Evolutionary conservation across 257 asterid species (phyloP).

Genomic region (Nicotiana tabacum): DNA sequence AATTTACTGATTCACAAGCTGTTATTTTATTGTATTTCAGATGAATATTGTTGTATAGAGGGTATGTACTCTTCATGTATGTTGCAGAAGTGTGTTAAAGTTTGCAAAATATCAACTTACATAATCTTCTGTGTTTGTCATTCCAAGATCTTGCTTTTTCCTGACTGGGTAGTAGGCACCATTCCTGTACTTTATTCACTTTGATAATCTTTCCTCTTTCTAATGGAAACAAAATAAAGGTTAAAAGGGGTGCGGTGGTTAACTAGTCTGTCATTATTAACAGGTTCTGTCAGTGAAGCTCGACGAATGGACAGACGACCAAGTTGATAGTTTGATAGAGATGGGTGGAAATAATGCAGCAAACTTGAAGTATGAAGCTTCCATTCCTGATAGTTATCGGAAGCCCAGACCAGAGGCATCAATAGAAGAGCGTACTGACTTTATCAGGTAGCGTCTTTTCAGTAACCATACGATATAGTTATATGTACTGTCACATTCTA

Average conservation of each 20-base stretch:
- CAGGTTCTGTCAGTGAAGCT: conserved; percentile 81
- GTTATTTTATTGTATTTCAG: background rate
- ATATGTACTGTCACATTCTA: background rate
- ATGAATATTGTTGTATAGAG: background rate
- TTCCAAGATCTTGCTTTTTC: background rate
- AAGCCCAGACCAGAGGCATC: conserved; percentile 70
- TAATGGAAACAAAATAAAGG: background rate
- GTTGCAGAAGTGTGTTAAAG: background rate
- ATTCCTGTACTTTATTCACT: background rate
- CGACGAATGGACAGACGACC: conserved; percentile 91
- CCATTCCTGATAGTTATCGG: conserved; percentile 45
- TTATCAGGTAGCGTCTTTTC: conserved; percentile 54
- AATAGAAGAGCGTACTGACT: conserved; percentile 74
- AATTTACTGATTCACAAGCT: background rate
- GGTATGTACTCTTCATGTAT: background rate
- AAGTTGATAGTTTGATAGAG: conserved; percentile 63
- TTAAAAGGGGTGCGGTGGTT: background rate
- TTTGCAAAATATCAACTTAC: background rate
- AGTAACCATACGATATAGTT: background rate
- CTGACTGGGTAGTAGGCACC: background rate
- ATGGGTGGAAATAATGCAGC: conserved; percentile 76
- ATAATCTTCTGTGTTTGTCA: background rate
- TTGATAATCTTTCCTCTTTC: background rate
- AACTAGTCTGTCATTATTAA: background rate
- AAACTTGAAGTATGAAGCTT: conserved; percentile 70